Percentiles rank a stretch among this genome's conserved stretches.
phyloP scores from a whole-genome alignment of 306 rosid genomes.

The Hippophae rhamnoides region DNA sequence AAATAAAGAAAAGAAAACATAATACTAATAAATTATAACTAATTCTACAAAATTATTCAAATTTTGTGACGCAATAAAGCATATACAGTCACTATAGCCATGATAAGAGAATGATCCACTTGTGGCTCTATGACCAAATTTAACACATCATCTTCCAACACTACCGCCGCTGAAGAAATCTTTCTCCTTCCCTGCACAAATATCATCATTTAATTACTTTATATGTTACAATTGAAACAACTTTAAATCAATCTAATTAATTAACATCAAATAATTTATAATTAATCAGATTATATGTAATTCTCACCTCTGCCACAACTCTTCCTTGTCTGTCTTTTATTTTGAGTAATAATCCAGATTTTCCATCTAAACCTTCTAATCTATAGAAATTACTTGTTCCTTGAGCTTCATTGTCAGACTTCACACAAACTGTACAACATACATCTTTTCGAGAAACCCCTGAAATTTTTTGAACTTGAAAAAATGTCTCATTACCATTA shows the following conservation, averaged over 20 bases:
- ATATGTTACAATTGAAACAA: not conserved
- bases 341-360: slow-evolving; percentile 24
- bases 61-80: slow-evolving; percentile 16
- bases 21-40: not conserved
- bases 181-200: slow-evolving; percentile 53
- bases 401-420: slow-evolving; percentile 21
- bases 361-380: slow-evolving; percentile 35
- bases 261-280: not conserved
- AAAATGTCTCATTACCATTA: slow-evolving; percentile 32
- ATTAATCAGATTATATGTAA: too few species aligned
- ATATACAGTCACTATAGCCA: slow-evolving; percentile 32
- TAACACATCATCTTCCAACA: slow-evolving; percentile 30
- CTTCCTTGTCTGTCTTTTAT: slow-evolving; percentile 41
- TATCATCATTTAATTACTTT: not conserved
- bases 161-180: slow-evolving; percentile 13
- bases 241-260: too few species aligned
- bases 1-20: too few species aligned
- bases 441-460: slow-evolving; percentile 31
- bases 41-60: not conserved
- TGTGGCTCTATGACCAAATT: slow-evolving; percentile 21
- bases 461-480: slow-evolving; percentile 46
- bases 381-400: slow-evolving; percentile 9
- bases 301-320: slow-evolving; percentile 60
- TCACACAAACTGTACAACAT: slow-evolving; percentile 48
- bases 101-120: slow-evolving; percentile 27